Evolutionary conservation across 2,329 filamentous ascomycete species (phyloP), one percentile per base, ranked within the genome.

Genomic region (Pleochaeta shiraiana): DNA sequence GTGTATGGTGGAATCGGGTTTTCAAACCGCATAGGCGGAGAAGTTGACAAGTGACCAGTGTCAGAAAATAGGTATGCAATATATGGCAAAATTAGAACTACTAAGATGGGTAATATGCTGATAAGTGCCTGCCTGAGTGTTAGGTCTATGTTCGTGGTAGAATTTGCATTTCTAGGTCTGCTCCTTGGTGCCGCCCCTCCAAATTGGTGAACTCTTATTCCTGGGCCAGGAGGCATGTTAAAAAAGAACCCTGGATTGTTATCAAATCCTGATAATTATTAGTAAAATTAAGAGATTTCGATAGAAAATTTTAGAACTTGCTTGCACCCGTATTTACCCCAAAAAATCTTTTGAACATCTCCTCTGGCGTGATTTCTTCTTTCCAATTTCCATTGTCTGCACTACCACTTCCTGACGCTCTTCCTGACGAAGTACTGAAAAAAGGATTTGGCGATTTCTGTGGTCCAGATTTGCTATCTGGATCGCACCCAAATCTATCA

Each of bases 341-440:
- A 77, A 98, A 98, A 81, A 98, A 98, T 68, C 92, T 84, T 73
- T 92, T 86, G 77, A 98, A 98, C 79, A 98, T 83, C 75, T 98
- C 93, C 75, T 98, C 93, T 0, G 93, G 91, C 64, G 88, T 95
- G 70, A 98, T 88, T 73, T 97, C 92, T 66, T 93, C 90, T 64
- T 93, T 88, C 75, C 87, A 95, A 79, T 85, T 84, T 19, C 81
- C 79, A 64, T 74, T 72, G 24, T 81, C 79, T 45, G 79, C 81
- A 50, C 80, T 81, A 26, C 74, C 67, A 21, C 65, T 65, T 39
- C 65, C 65, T 4, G 71, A 68, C 0, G 71, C 65, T 6, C 77
- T 75, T 37, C 77, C 77, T 21, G 78, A 79, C 68, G 87, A 53
- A 19, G 33, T 87, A 30, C 81, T 82, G 64, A 79, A 78, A 72